Percentiles rank a stretch among this genome's conserved stretches.
Evolutionary conservation across 2,329 filamentous ascomycete genomes (phyloP).

Genomic region (Taxawa tesnikishii): DNA sequence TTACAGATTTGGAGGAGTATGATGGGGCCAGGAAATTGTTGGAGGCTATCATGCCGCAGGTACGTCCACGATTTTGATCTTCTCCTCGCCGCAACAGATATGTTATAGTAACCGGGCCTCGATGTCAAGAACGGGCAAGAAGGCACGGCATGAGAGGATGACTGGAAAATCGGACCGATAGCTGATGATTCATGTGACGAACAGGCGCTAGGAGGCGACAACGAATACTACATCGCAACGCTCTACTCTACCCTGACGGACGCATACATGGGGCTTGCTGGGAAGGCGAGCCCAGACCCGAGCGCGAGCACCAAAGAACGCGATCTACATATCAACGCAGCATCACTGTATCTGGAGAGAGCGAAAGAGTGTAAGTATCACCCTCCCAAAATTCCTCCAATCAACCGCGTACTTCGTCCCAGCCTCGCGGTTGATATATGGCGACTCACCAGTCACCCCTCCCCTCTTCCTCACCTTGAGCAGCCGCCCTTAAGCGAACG

Average conservation of each 20-base stretch:
- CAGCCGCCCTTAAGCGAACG: too few species aligned
- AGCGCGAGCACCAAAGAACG: constrained; percentile 15
- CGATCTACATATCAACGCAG: constrained; percentile 13
- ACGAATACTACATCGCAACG: constrained; percentile 47
- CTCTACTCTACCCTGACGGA: constrained; percentile 64
- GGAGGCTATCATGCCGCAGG: constrained; percentile 58
- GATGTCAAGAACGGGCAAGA: background rate
- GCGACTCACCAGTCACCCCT: too few species aligned
- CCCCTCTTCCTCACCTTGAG: too few species aligned
- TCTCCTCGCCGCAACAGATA: background rate
- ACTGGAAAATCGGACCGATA: too few species aligned
- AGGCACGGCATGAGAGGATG: too few species aligned
- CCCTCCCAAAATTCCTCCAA: too few species aligned
- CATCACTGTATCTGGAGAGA: constrained; percentile 16
- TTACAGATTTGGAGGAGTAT: constrained; percentile 61
- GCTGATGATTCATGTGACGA: too few species aligned
- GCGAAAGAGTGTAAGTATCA: constrained; percentile 20
- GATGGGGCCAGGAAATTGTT: constrained; percentile 53
- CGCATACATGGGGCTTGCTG: constrained; percentile 66
- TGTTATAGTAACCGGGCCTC: background rate
- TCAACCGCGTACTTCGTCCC: background rate
- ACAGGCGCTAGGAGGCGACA: constrained; percentile 53
- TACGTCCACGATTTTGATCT: too few species aligned
- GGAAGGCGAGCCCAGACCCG: constrained; percentile 36
- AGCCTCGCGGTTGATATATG: constrained; percentile 10